Evolutionary conservation across 306 rosid species (phyloP), one percentile per base, ranked within the genome.

Genomic region (Inga oerstediana): DNA sequence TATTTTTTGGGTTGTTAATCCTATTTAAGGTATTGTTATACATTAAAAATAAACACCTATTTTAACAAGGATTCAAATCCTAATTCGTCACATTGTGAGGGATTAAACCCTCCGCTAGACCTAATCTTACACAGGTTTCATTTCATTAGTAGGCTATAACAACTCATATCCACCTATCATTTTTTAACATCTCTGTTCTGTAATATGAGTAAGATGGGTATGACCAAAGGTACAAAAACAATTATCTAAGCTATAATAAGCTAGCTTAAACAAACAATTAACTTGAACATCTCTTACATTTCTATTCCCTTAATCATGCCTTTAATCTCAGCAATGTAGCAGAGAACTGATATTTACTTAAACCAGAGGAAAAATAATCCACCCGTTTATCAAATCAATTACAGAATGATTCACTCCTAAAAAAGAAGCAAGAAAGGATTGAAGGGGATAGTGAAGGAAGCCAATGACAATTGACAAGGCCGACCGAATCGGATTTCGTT

Each of bases 401-500:
- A 56, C 10, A 20, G 12, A 19, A 20, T 56, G 64, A 56, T 20
- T 56, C 8, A 17, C 27, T 56, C 27, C 64, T 56, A 56, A 56
- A 56, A 48, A 56, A 15, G 2, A 56, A 20, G n/a, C 1, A 52
- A 15, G 64, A 20, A 56, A 56, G 22, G 64, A 56, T 56, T 58
- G 64, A 58, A 20, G 64, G 10, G 12, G 64, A 56, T 19, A 30
- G 32, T 51, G 58, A 51, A 13, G 5, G 58, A n/a, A 10, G 72
- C 9, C 58, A 74, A 35, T 58, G 72, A 80, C 22, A 58, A 34
- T 41, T 58, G 72, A 80, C 34, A 58, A 34, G 49, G 75, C 34
- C 10, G 76, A 77, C 59, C 59, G 4, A 46, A 85, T 76, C 70
- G 56, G 72, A 16, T 75, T 58, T 73, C 68, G 72, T 27, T 41